A percentile compares a stretch with the other conserved stretches of the same genome.
Evolutionary conservation across 225 moss, liverwort and hornwort genomes (phyloP).

Genomic region (Marchantia paleacea): DNA sequence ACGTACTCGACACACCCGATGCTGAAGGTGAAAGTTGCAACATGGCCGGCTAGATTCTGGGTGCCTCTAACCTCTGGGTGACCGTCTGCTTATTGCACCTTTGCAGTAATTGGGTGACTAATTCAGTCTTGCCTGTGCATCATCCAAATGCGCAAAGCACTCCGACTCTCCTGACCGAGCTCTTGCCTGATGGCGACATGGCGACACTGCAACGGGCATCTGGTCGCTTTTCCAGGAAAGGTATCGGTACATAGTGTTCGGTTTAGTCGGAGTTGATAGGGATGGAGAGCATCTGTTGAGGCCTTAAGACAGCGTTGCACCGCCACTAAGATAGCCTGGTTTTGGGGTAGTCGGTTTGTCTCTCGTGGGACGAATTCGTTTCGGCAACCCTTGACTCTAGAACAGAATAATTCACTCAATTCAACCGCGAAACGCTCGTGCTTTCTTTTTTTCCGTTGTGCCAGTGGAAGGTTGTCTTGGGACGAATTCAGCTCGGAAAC

Average conservation of each 20-base stretch:
- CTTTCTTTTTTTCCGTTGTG: neutral
- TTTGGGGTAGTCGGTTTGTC: neutral
- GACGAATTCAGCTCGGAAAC: too few species aligned
- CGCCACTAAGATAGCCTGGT: slow-evolving; percentile 11
- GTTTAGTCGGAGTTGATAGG: neutral
- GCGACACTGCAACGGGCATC: neutral
- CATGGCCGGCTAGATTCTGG: neutral
- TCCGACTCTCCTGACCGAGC: neutral
- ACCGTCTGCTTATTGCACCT: neutral
- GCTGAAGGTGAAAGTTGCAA: neutral
- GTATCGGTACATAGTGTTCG: neutral
- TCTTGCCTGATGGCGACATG: neutral
- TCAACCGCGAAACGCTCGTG: neutral
- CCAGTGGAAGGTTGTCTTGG: too few species aligned
- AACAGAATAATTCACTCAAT: neutral
- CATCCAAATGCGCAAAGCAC: neutral
- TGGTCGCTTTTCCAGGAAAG: neutral
- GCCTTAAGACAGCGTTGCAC: neutral
- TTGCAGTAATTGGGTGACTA: neutral
- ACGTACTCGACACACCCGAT: neutral
- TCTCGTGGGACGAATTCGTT: neutral
- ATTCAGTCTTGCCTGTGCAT: neutral
- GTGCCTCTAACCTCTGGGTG: neutral
- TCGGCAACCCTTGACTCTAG: neutral
- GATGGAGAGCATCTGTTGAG: neutral